Percentiles rank a stretch among this genome's conserved stretches.
Evolutionary conservation across 805 yeast genomes (phyloP).

Genomic region (Ogataea allantospora): DNA sequence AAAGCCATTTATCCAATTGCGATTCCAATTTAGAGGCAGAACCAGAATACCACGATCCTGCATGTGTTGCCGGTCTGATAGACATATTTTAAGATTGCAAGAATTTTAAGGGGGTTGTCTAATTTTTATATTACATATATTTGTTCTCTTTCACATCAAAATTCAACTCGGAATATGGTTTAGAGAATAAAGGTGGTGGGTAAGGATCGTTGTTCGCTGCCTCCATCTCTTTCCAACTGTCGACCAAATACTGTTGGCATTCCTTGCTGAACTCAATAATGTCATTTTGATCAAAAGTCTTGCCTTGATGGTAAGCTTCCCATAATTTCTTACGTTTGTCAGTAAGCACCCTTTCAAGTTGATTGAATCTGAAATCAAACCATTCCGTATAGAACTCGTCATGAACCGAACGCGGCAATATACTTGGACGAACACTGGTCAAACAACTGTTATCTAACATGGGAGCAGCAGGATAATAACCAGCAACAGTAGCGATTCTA

Average conservation of each 20-base stretch:
- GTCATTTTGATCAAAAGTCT: slow-evolving; percentile 30
- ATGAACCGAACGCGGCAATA: slow-evolving; percentile 33
- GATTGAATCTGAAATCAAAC: slow-evolving; percentile 33
- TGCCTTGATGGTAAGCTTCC: slow-evolving; percentile 21
- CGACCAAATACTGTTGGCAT: slow-evolving; percentile 30
- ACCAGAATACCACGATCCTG: slow-evolving; percentile 85
- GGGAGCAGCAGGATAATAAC: slow-evolving; percentile 31
- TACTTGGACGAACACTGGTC: slow-evolving; percentile 37
- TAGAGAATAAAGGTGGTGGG: slow-evolving; percentile 29
- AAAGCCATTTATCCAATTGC: slow-evolving; percentile 52
- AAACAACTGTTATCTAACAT: slow-evolving; percentile 34
- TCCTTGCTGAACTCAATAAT: slow-evolving; percentile 30
- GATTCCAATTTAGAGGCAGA: slow-evolving; percentile 40
- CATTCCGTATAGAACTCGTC: slow-evolving; percentile 37
- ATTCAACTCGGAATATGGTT: slow-evolving; percentile 24
- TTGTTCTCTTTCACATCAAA: not conserved
- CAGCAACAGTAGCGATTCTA: slow-evolving; percentile 36
- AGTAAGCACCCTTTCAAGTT: slow-evolving; percentile 30
- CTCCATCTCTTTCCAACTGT: slow-evolving; percentile 36
- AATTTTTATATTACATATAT: not conserved
- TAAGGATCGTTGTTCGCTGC: slow-evolving; percentile 31
- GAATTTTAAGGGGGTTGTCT: not conserved
- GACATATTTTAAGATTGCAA: not conserved
- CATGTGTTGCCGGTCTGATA: slow-evolving; percentile 67
- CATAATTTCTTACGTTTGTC: slow-evolving; percentile 20